Conservation (phyloP, 768 basidiomycete species). For the Lactarius sp. region DNA sequence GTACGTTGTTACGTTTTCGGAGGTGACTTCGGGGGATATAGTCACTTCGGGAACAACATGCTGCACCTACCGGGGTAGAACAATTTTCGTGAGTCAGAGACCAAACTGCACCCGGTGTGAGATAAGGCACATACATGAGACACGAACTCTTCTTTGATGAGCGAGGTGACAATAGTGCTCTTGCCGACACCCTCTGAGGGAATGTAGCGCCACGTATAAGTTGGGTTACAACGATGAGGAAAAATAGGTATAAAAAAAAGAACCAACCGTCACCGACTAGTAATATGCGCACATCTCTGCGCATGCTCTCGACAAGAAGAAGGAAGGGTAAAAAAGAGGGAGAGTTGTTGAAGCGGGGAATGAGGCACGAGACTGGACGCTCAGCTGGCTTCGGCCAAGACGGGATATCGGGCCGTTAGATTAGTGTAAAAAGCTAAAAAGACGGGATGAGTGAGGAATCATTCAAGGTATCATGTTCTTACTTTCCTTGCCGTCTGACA, state of each 20-base stretch:
- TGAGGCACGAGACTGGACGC: no score
- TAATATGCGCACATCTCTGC: conserved; percentile 90
- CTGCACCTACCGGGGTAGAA: conserved; percentile 60
- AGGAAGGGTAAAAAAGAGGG: no score
- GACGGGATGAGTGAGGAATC: background rate
- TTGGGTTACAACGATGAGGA: background rate
- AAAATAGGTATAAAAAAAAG: background rate
- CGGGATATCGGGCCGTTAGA: background rate
- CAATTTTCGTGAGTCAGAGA: conserved; percentile 10
- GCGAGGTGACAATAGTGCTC: conserved; percentile 92
- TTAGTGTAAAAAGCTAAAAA: background rate
- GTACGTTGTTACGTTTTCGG: conserved; percentile 96
- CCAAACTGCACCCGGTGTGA: background rate
- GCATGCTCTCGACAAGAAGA: conserved; percentile 43
- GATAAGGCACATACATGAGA: conserved; percentile 56
- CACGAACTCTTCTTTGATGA: conserved; percentile 95
- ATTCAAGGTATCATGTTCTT: background rate
- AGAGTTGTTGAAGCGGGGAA: background rate
- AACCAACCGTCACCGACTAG: conserved; percentile 87
- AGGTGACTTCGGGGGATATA: conserved; percentile 94
- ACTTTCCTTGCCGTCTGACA: conserved; percentile 18
- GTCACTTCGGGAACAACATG: conserved; percentile 96
- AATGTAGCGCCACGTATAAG: conserved; percentile 16
- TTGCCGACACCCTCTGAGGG: conserved; percentile 90
- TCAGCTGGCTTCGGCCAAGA: background rate